phyloP scores from a whole-genome alignment of 768 basidiomycete genomes.

The Leccinum aurantiacum region DNA sequence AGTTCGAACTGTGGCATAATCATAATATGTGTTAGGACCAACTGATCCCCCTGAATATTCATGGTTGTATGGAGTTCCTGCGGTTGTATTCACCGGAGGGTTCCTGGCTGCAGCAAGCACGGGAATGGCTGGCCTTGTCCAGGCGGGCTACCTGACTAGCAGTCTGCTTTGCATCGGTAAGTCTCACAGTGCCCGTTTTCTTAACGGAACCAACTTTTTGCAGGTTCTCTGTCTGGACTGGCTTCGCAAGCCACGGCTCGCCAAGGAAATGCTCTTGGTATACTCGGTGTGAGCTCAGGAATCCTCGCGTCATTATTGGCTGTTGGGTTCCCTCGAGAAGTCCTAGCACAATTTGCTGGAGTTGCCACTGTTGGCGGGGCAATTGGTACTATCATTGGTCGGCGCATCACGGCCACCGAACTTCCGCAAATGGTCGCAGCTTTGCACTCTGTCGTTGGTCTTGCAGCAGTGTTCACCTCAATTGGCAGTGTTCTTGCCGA shows the following conservation, averaged over 20 bases:
- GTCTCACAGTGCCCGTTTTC: slow-evolving; percentile 2
- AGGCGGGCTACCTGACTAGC: slow-evolving; percentile 84
- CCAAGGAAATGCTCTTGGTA: slow-evolving; percentile 86
- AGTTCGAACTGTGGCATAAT: slow-evolving; percentile 2
- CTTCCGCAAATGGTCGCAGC: slow-evolving; percentile 83
- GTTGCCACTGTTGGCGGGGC: slow-evolving; percentile 74
- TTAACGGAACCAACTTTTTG: neutral
- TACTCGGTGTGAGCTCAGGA: slow-evolving; percentile 81
- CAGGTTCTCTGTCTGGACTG: slow-evolving; percentile 78
- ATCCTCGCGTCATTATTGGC: slow-evolving; percentile 79
- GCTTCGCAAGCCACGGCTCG: slow-evolving; percentile 79
- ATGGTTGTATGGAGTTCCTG: slow-evolving; percentile 80
- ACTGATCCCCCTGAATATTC: slow-evolving; percentile 88
- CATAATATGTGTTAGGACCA: slow-evolving; percentile 47
- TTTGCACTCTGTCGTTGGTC: slow-evolving; percentile 85
- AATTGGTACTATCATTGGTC: slow-evolving; percentile 70
- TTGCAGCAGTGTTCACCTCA: slow-evolving; percentile 85
- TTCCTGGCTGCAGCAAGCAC: slow-evolving; percentile 81
- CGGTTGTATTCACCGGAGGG: slow-evolving; percentile 78
- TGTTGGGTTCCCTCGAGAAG: slow-evolving; percentile 76
- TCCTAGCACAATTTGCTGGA: slow-evolving; percentile 75
- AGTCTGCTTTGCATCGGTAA: slow-evolving; percentile 84
- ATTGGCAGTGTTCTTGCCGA: slow-evolving; percentile 80
- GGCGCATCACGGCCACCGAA: slow-evolving; percentile 84
- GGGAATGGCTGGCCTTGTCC: slow-evolving; percentile 82